These are phyloP conservation scores for Combretum micranthum DNA, from an alignment of 345 rosid species.

Conservation along the genomic window DNA sequence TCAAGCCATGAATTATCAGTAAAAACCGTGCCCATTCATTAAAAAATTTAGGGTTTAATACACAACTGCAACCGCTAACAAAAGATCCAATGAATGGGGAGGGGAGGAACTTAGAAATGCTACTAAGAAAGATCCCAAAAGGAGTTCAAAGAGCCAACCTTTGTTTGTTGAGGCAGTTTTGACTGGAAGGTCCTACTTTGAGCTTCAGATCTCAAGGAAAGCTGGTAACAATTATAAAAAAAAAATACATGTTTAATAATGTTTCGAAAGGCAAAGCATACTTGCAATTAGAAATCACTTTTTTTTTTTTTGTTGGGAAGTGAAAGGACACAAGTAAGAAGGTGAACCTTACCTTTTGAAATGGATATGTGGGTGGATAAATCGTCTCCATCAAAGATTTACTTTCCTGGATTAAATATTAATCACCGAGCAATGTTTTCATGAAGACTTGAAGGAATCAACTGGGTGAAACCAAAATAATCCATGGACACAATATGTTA, in stretches of 20 bases:
- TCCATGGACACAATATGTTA: background rate
- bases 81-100: no score
- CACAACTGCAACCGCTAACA: no score
- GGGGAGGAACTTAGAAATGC: no score
- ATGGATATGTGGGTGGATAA: constrained; percentile 26
- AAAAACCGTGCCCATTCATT: no score
- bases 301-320: background rate
- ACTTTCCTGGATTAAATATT: constrained; percentile 20
- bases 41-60: no score
- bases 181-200: constrained; percentile 16
- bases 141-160: constrained; percentile 21
- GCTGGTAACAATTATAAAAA: constrained; percentile 21
- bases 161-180: constrained; percentile 11
- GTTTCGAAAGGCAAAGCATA: no score
- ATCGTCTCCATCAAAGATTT: constrained; percentile 16
- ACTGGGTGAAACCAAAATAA: no score
- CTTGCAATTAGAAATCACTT: no score
- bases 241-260: background rate
- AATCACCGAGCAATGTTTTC: no score
- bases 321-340: background rate
- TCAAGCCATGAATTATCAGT: no score
- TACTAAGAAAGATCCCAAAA: background rate
- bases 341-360: constrained; percentile 25
- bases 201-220: constrained; percentile 28
- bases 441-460: background rate